Percentiles rank a stretch among this genome's conserved stretches.
Evolutionary conservation across 257 asterid genomes (phyloP).

Genomic region (Petunia axillaris): DNA sequence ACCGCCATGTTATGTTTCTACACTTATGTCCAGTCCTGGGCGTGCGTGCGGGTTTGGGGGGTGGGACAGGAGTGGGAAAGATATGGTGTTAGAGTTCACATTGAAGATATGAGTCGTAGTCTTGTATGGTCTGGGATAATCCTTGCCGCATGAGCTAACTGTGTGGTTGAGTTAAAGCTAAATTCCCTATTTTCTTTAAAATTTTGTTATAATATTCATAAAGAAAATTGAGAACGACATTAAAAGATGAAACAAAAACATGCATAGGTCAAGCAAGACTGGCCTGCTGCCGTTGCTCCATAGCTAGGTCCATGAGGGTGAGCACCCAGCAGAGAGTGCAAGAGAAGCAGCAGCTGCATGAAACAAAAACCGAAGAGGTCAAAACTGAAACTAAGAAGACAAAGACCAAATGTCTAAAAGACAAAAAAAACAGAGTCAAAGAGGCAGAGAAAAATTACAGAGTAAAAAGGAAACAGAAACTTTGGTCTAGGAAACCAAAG

Average conservation of each 20-base stretch:
- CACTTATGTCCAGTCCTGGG: not conserved
- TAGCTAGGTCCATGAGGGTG: constrained; percentile 15
- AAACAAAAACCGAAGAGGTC: constrained; percentile 13
- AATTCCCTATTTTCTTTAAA: not conserved
- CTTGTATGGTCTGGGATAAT: not conserved
- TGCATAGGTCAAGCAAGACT: not conserved
- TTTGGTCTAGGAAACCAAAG: constrained; percentile 5
- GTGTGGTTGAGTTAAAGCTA: not conserved
- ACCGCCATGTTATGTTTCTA: not conserved
- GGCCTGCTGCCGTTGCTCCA: constrained; percentile 15
- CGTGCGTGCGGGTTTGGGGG: not conserved
- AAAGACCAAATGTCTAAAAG: not conserved
- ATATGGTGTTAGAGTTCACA: not conserved
- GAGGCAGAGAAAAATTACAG: constrained; percentile 14
- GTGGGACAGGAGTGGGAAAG: not conserved
- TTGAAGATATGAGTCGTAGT: not conserved
- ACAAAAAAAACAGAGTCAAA: not conserved
- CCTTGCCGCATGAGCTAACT: not conserved
- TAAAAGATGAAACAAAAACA: not conserved
- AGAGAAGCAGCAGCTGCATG: constrained; percentile 17
- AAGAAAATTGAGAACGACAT: not conserved
- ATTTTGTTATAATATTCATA: not conserved
- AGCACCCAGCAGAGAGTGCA: constrained; percentile 20
- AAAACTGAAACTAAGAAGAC: constrained; percentile 1
- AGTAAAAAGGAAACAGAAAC: not conserved